Evolutionary conservation across 371 early-diverging fungal genomes (phyloP), one percentile per base, ranked within the genome.

Genomic region (Mucor piriformis): DNA sequence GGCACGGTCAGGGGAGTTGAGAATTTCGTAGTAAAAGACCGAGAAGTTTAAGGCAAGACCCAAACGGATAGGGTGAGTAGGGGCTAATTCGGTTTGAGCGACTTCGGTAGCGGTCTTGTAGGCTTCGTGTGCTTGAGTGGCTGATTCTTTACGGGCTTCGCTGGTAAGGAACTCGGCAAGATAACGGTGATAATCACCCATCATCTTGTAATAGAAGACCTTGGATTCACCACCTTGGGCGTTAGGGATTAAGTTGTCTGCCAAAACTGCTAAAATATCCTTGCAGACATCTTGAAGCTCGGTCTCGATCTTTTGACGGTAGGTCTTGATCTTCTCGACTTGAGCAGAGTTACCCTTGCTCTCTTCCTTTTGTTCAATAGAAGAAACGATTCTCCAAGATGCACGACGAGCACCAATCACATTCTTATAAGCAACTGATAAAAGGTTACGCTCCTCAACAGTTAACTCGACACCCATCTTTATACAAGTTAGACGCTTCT

Each of bases 11-110:
- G 97, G 95, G 42, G 97, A 93, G 87, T 98, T 99, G 71, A 97
- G 83, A 74, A 99, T 99, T 84, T 99, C 99, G 81, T 98, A 99
- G 89, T 97, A 97, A 85, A 99, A 99, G 42, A 99, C 99, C 13
- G 99, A 99, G 86, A 97, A 99, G 94, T 99, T 99, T 68, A 99
- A 88, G 54, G 99, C 97, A 63, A 99, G 88, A 50, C 99, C 99
- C 43, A 99, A 91, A 67, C 99, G 95, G 74, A 99, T 97, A 51
- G 99, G 99, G 84, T 99, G 98, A 47, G 99, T 99, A 52, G 97
- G 91, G 23, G 97, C 90, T n/a, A 99, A 86, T 67, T 95, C 93
- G 23, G 88, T 90, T 72, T 89, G 88, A 59, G 99, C 98, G 77
- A 95, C 88, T 57, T 91, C 96, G 37, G 94, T 95, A 64, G 99